Percentiles rank a stretch among this genome's conserved stretches.
Evolutionary conservation across 2,329 filamentous ascomycete genomes (phyloP).

Genomic region (Claviceps sp.): DNA sequence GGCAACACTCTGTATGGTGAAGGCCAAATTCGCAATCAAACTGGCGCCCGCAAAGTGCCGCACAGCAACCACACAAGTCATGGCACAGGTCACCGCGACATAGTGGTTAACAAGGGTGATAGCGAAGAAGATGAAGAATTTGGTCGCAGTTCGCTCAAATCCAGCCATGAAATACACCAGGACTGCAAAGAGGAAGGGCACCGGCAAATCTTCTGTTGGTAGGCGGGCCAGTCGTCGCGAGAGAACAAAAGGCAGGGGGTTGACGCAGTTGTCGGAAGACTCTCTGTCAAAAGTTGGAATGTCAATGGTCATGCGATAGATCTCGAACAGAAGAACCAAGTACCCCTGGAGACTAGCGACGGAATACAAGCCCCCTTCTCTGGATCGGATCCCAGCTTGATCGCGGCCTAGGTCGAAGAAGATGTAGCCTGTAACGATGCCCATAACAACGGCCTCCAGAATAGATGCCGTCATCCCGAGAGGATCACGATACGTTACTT

Average conservation of each 20-base stretch:
- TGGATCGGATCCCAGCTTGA: constrained; percentile 58
- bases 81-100: constrained; percentile 58
- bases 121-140: constrained; percentile 61
- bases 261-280: constrained; percentile 57
- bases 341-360: constrained; percentile 62
- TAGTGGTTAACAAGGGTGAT: constrained; percentile 59
- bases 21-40: constrained; percentile 58
- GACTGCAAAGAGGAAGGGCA: constrained; percentile 55
- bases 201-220: constrained; percentile 57
- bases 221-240: constrained; percentile 57
- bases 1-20: constrained; percentile 59
- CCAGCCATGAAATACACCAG: constrained; percentile 72
- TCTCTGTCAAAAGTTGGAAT: constrained; percentile 67
- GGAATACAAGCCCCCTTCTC: constrained; percentile 60
- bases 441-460: constrained; percentile 57
- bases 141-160: constrained; percentile 46
- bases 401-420: constrained; percentile 53
- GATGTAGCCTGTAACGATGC: constrained; percentile 58
- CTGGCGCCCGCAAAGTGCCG: constrained; percentile 58
- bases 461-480: constrained; percentile 61
- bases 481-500: constrained; percentile 62
- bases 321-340: constrained; percentile 62
- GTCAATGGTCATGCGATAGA: constrained; percentile 60
- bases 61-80: constrained; percentile 50
- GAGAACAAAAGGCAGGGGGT: constrained; percentile 54